Evolutionary conservation across 805 yeast species (phyloP).

Genomic region (Saccharomyces mikatae): DNA sequence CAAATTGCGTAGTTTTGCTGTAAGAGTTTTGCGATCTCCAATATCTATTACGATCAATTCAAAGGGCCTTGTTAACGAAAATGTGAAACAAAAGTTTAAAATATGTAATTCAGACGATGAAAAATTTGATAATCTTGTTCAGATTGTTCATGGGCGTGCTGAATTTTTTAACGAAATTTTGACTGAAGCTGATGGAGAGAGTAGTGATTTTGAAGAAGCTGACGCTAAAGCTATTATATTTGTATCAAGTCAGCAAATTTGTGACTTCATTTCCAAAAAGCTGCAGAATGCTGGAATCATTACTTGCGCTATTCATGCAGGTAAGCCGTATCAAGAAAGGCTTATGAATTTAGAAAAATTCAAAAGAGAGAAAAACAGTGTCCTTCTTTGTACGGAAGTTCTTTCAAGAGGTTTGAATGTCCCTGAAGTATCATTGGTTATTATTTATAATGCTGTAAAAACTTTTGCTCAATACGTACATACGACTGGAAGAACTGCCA

Average conservation of each 20-base stretch:
- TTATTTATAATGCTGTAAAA: constrained; percentile 75
- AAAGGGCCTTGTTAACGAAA: constrained; percentile 70
- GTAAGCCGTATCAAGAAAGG: constrained; percentile 79
- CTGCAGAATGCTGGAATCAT: constrained; percentile 42
- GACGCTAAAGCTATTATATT: constrained; percentile 62
- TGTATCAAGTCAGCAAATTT: constrained; percentile 80
- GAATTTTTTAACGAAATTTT: neutral
- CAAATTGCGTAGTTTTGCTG: constrained; percentile 68
- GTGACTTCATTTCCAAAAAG: constrained; percentile 58
- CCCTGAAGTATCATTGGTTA: constrained; percentile 69
- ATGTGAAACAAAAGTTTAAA: constrained; percentile 64
- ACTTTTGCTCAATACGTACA: constrained; percentile 95
- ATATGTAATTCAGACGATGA: constrained; percentile 44
- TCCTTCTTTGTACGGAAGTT: constrained; percentile 84
- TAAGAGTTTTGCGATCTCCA: constrained; percentile 53
- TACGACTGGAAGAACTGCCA: constrained; percentile 90
- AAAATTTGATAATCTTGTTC: constrained; percentile 50
- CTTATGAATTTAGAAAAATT: constrained; percentile 67
- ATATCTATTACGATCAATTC: constrained; percentile 75
- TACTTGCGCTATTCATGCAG: constrained; percentile 79
- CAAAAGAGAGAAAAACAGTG: constrained; percentile 46
- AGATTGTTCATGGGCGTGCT: constrained; percentile 40
- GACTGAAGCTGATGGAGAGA: constrained; percentile 6
- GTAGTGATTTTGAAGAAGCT: constrained; percentile 21
- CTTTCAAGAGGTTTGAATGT: constrained; percentile 95